Base-by-base conservation (phyloP, 2,329 filamentous ascomycete species). In the Cercospora zeina region DNA sequence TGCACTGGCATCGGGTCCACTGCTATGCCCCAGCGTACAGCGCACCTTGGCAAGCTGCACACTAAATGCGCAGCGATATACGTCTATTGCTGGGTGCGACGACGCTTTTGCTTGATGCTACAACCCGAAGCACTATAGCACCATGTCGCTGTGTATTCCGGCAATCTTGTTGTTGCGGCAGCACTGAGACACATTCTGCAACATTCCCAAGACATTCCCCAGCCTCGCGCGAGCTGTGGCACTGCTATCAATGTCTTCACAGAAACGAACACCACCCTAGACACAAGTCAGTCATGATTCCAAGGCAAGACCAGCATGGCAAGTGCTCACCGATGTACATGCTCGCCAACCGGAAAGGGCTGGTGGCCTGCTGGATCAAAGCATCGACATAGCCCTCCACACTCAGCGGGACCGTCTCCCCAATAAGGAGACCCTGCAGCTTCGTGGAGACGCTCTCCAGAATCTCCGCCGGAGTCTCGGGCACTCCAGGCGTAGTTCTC, bases 331-430 rank as follows among this genome's bases (percentile, higher is more conserved):
- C 95, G 77, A 97, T 96, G 77, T 97, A 99, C 96, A 99, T 99
- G 39, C 87, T 86, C 16, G 90, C 86, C 77, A 99, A 76, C 75
- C 95, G 96, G 72, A 79, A 84, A 61, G 88, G 85, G 75, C 92
- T 87, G 21, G 89, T 89, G 34, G 96, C 95, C 78, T 93, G 88
- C 73, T 89, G 86, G 69, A 99, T 95, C 76, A 99, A 77, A 76
- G 96, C 91, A 75, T 97, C 90, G n/a, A 97, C 95, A 79, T 99
- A 95, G 0, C 96, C 95, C 77, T 97, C 95, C 1, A 97, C 92
- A 30, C 92, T 92, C 65, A 99, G 79, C 47, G 95, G 93, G 59
- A 99, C 95, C 66, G 87, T 93, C 80, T 99, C 93, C 1, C 91
- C 88, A 3, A 88, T 86, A 69, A 97, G 79, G 71, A 96, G 80